phyloP scores from a whole-genome alignment of 2,329 filamentous ascomycete species.

The Botrytis pseudocinerea region DNA sequence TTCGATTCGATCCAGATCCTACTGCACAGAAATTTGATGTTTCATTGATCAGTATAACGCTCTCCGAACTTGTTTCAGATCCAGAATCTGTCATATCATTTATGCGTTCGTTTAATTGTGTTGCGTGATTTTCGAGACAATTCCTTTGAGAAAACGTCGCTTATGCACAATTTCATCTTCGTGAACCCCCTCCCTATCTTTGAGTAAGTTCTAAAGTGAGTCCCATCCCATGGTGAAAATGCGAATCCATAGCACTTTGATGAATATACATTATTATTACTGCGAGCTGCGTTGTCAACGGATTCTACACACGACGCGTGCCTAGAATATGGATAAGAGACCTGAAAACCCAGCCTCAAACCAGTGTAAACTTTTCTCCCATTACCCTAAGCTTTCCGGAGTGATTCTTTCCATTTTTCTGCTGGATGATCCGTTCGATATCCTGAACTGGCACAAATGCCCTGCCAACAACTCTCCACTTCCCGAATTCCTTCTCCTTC shows the following conservation, averaged over 20 bases:
- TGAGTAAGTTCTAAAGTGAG: background rate
- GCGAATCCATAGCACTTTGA: too few relatives aligned
- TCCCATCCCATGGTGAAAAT: too few relatives aligned
- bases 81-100: background rate
- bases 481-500: background rate
- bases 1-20: background rate
- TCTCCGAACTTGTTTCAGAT: background rate
- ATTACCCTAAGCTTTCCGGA: background rate
- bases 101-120: background rate
- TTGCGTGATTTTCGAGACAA: background rate
- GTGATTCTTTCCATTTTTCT: background rate
- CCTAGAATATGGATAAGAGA: background rate
- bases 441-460: background rate
- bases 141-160: background rate
- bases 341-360: background rate
- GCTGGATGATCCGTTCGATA: background rate
- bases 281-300: background rate
- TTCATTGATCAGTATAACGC: background rate
- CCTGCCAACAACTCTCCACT: background rate
- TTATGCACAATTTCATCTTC: background rate
- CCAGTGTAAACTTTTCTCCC: background rate
- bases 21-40: background rate
- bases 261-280: background rate
- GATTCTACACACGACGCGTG: background rate
- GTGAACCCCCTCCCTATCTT: background rate